Conservation (phyloP, 2,329 filamentous ascomycete genomes). For the Ramichloridium luteum region DNA sequence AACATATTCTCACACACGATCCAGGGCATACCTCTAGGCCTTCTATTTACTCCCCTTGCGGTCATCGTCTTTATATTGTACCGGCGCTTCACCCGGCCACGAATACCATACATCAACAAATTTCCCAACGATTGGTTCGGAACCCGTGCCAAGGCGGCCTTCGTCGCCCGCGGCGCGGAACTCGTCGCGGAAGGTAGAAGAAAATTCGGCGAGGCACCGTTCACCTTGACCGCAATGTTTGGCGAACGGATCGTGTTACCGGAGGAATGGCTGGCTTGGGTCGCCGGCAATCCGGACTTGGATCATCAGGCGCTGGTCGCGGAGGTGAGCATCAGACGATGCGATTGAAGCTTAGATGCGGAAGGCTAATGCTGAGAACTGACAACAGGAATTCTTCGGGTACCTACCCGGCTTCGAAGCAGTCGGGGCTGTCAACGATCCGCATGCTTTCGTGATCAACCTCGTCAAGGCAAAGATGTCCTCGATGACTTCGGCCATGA, state of each 20-base stretch:
- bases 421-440: conserved; percentile 1
- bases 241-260: not conserved
- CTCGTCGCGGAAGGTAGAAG: not conserved
- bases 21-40: not conserved
- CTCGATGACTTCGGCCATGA: not conserved
- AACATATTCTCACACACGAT: not conserved
- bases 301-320: not conserved
- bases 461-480: not conserved
- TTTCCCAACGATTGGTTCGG: conserved; percentile 23
- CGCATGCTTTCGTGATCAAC: not conserved
- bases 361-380: too few species aligned
- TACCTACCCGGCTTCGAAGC: conserved; percentile 1
- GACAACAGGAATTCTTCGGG: not conserved
- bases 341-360: too few species aligned
- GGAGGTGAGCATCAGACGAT: too few species aligned
- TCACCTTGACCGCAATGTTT: not conserved
- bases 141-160: not conserved
- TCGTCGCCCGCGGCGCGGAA: not conserved
- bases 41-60: not conserved
- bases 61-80: not conserved
- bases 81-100: not conserved
- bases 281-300: not conserved
- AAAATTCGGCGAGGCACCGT: not conserved
- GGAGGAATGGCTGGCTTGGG: not conserved
- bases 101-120: conserved; percentile 20